These are phyloP conservation scores for Marsdenia floribunda DNA, from an alignment of 257 asterid genomes.

Conservation along the genomic window DNA sequence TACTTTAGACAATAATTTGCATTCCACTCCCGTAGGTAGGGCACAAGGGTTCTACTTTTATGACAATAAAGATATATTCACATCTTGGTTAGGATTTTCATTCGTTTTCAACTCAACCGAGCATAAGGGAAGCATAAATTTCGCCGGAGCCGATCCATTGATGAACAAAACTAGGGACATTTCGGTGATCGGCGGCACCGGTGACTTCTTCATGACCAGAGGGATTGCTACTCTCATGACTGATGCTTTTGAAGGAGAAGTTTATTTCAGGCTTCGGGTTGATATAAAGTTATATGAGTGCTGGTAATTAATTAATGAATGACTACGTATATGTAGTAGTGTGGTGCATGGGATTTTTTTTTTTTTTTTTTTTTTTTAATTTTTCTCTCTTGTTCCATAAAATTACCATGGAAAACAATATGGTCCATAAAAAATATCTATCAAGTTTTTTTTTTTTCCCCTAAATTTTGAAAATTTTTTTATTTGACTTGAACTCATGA, in stretches of 20 bases:
- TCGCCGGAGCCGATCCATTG: slow-evolving; percentile 43
- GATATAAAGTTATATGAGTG: slow-evolving; percentile 45
- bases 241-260: slow-evolving; percentile 40
- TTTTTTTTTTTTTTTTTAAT: too few relatives aligned
- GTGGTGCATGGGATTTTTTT: not conserved
- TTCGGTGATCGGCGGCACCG: slow-evolving; percentile 48
- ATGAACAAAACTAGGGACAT: slow-evolving; percentile 40
- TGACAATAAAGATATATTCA: slow-evolving; percentile 25
- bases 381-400: too few relatives aligned
- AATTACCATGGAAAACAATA: too few relatives aligned
- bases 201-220: slow-evolving; percentile 38
- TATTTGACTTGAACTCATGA: too few relatives aligned
- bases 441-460: too few relatives aligned
- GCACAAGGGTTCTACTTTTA: slow-evolving; percentile 57
- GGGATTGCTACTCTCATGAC: slow-evolving; percentile 43
- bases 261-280: slow-evolving; percentile 33
- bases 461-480: too few relatives aligned
- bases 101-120: slow-evolving; percentile 34
- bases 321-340: too few relatives aligned
- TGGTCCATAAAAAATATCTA: too few relatives aligned
- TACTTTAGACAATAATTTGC: slow-evolving; percentile 35
- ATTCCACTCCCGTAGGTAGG: slow-evolving; percentile 37
- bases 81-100: slow-evolving; percentile 43
- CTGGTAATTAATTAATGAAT: slow-evolving; percentile 15
- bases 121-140: slow-evolving; percentile 34